Conservation (phyloP, 1,139 yeast genomes). For the Geotrichum klebahnii region DNA sequence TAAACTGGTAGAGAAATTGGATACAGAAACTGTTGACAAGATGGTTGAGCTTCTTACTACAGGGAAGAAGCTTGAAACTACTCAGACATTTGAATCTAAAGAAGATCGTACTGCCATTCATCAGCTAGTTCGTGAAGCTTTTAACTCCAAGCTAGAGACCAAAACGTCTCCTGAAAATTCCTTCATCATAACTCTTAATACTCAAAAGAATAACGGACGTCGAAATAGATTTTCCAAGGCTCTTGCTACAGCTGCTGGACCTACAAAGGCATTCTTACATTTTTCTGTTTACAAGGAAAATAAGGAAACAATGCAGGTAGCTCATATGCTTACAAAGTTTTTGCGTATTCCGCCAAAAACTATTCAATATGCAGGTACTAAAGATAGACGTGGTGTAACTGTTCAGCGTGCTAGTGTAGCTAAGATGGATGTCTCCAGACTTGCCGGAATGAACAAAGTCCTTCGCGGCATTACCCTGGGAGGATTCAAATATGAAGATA, state of each 20-base stretch:
- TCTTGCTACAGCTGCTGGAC: slow-evolving; percentile 22
- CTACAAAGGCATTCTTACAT: slow-evolving; percentile 57
- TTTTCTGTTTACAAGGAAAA: slow-evolving; percentile 87
- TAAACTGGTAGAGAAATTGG: slow-evolving; percentile 52
- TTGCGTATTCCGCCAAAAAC: slow-evolving; percentile 66
- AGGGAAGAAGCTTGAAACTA: slow-evolving; percentile 60
- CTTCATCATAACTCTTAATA: slow-evolving; percentile 33
- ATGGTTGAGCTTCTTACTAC: slow-evolving; percentile 54
- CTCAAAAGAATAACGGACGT: slow-evolving; percentile 43
- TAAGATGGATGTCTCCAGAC: slow-evolving; percentile 70
- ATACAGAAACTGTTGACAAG: slow-evolving; percentile 54
- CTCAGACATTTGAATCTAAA: slow-evolving; percentile 59
- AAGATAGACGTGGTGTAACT: slow-evolving; percentile 93
- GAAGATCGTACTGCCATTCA: slow-evolving; percentile 71
- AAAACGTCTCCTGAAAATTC: slow-evolving; percentile 63
- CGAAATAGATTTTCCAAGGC: slow-evolving; percentile 16
- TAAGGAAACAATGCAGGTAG: slow-evolving; percentile 96
- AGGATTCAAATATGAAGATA: slow-evolving; percentile 64
- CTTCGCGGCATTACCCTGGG: slow-evolving; percentile 74
- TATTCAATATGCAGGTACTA: slow-evolving; percentile 87
- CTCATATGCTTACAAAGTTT: slow-evolving; percentile 65
- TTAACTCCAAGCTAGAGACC: slow-evolving; percentile 71
- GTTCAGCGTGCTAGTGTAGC: slow-evolving; percentile 76
- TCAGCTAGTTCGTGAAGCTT: slow-evolving; percentile 67
- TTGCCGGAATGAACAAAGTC: slow-evolving; percentile 69